Conservation (phyloP, 179 eudicot species). For the Corrigiola litoralis region DNA sequence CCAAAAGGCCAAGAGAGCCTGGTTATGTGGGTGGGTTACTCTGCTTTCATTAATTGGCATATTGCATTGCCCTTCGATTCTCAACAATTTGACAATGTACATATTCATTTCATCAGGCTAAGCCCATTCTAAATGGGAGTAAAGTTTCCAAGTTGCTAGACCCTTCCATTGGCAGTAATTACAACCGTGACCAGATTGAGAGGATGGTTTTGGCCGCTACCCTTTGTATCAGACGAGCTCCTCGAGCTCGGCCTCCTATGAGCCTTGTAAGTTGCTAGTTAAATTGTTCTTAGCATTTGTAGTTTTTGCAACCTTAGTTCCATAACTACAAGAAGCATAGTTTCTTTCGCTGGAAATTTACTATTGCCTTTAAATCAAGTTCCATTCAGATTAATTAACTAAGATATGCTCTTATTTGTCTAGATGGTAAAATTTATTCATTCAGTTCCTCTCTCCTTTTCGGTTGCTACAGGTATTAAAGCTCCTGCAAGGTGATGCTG, state of each 20-base stretch:
- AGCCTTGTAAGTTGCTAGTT: conserved; percentile 47
- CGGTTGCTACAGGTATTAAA: conserved; percentile 52
- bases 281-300: not conserved
- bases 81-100: not conserved
- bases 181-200: conserved; percentile 60
- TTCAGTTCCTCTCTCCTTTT: not conserved
- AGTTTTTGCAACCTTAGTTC: not conserved
- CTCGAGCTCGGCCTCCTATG: conserved; percentile 78
- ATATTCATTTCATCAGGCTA: conserved; percentile 53
- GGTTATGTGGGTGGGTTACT: conserved; percentile 78
- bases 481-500: conserved; percentile 73
- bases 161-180: conserved; percentile 50
- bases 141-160: conserved; percentile 57
- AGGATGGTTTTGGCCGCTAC: conserved; percentile 87
- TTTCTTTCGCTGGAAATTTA: no score
- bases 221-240: conserved; percentile 71
- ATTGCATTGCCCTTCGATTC: conserved; percentile 6
- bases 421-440: not conserved
- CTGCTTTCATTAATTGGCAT: not conserved
- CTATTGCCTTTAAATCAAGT: no score
- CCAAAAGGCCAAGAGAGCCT: conserved; percentile 85
- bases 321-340: not conserved
- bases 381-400: no score
- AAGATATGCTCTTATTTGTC: no score
- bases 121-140: conserved; percentile 59